Evolutionary conservation across 1,139 yeast genomes (phyloP).

Genomic region (Scheffersomyces quercinus): DNA sequence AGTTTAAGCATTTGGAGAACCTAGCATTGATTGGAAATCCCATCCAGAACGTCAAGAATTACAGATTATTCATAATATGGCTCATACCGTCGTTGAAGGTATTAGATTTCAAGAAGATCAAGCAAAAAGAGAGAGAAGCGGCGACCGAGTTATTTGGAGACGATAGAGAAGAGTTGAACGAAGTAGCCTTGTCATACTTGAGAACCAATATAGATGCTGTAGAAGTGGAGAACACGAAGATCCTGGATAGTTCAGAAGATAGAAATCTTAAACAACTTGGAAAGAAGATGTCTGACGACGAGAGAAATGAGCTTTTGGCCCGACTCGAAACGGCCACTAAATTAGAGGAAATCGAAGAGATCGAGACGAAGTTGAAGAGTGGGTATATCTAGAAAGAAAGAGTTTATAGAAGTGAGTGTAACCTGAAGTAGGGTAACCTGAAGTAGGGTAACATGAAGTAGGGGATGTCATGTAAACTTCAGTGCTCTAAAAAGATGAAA

Average conservation of each 20-base stretch:
- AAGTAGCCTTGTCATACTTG: conserved; percentile 12
- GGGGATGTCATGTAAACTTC: too few relatives aligned
- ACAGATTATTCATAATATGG: conserved; percentile 63
- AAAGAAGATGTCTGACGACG: conserved; percentile 53
- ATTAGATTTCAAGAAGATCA: conserved; percentile 68
- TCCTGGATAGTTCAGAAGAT: conserved; percentile 14
- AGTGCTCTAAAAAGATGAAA: too few relatives aligned
- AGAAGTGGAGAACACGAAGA: conserved; percentile 3
- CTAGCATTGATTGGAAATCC: conserved; percentile 65
- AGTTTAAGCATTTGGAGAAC: conserved; percentile 40
- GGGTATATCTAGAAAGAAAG: conserved; percentile 17
- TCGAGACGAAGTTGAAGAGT: conserved; percentile 54
- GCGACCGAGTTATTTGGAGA: conserved; percentile 50
- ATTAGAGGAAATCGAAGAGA: conserved; percentile 70
- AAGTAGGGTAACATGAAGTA: too few relatives aligned
- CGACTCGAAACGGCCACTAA: conserved; percentile 64
- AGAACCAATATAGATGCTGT: conserved; percentile 1
- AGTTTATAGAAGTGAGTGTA: too few relatives aligned
- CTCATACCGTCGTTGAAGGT: conserved; percentile 60
- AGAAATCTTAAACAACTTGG: conserved; percentile 21
- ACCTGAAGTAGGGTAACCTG: too few relatives aligned
- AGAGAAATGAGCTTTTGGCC: conserved; percentile 49
- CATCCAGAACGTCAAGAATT: conserved; percentile 51
- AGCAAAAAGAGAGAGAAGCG: conserved; percentile 49
- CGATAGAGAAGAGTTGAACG: conserved; percentile 12